These are phyloP conservation scores for Penicillium sp. DNA, from an alignment of 2,329 filamentous ascomycete genomes.

Conservation along the genomic window DNA sequence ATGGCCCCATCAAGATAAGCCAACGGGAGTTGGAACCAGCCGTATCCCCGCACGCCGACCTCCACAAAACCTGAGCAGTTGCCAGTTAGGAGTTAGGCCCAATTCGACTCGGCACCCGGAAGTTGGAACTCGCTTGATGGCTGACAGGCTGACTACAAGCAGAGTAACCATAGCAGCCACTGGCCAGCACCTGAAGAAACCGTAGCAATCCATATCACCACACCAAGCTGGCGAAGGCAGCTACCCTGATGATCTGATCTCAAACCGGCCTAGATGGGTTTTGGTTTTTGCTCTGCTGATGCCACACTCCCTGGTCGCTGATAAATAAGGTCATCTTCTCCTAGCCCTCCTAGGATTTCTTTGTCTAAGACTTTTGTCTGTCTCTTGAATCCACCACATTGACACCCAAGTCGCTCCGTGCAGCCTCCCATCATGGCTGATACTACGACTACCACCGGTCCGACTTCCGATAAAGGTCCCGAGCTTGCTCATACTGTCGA, in stretches of 20 bases:
- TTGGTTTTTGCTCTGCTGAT: not conserved
- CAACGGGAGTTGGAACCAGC: not conserved
- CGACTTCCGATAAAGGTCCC: not conserved
- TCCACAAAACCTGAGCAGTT: not conserved
- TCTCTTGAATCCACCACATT: not conserved
- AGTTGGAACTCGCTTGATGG: no score
- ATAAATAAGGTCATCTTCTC: not conserved
- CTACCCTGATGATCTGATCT: not conserved
- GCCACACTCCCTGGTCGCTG: not conserved
- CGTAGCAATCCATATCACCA: not conserved
- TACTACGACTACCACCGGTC: not conserved
- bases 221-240: not conserved
- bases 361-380: not conserved
- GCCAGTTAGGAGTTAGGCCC: not conserved
- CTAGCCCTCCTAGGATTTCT: not conserved
- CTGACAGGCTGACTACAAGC: not conserved
- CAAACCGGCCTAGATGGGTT: not conserved
- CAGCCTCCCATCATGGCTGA: not conserved
- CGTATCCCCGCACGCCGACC: not conserved
- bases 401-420: not conserved
- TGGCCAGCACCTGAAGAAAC: not conserved
- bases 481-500: not conserved
- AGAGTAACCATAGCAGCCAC: constrained; percentile 2
- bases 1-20: not conserved
- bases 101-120: no score